A percentile compares a stretch with the other conserved stretches of the same genome.
These are phyloP conservation scores for Phytophthora pluvialis DNA, from an alignment of 352 stramenopile genomes.

Conservation along the genomic window DNA sequence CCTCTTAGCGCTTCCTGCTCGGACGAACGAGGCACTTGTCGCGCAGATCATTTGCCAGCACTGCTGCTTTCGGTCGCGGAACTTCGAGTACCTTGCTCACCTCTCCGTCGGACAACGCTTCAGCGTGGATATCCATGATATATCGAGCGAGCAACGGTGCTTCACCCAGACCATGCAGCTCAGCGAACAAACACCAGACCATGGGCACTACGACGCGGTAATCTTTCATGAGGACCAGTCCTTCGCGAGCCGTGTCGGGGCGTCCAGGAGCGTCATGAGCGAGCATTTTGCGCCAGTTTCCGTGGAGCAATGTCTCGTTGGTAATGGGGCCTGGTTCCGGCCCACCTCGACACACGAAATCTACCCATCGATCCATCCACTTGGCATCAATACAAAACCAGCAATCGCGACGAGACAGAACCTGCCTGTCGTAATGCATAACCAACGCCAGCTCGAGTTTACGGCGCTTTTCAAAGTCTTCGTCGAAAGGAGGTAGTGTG, in stretches of 20 bases:
- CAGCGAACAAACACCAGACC: conserved; percentile 74
- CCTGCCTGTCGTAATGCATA: conserved; percentile 63
- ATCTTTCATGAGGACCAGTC: conserved; percentile 57
- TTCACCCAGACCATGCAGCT: conserved; percentile 65
- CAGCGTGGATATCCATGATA: conserved; percentile 55
- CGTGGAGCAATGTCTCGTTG: conserved; percentile 61
- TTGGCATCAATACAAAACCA: conserved; percentile 74
- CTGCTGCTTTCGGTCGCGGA: conserved; percentile 46
- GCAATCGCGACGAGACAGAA: conserved; percentile 68
- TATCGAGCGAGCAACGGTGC: conserved; percentile 54
- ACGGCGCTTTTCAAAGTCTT: conserved; percentile 65
- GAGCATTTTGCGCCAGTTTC: conserved; percentile 37
- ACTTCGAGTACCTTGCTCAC: conserved; percentile 45
- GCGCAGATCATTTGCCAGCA: conserved; percentile 52
- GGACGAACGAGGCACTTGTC: conserved; percentile 45
- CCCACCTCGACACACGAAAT: conserved; percentile 59
- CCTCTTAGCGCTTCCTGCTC: conserved; percentile 23
- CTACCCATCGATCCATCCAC: conserved; percentile 72
- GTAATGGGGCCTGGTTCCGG: conserved; percentile 66
- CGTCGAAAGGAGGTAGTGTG: conserved; percentile 28
- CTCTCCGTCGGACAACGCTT: conserved; percentile 45
- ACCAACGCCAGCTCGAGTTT: conserved; percentile 70
- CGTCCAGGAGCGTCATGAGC: conserved; percentile 42
- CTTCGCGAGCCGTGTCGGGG: conserved; percentile 47
- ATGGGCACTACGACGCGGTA: conserved; percentile 79